phyloP scores from a whole-genome alignment of 768 basidiomycete species.

The Xerocomellus amylosporus region DNA sequence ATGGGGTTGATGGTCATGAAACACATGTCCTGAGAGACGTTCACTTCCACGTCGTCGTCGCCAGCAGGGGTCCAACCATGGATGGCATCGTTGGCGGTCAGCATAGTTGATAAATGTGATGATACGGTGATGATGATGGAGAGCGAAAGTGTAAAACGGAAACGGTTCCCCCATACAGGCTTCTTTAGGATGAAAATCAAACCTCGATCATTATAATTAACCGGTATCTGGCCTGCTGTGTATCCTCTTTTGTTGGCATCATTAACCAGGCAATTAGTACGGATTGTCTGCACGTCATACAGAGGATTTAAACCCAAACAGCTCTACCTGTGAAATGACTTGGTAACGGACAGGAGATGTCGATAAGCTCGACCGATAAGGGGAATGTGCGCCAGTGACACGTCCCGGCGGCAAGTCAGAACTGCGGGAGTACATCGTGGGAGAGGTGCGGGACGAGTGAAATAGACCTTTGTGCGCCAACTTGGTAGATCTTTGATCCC shows the following conservation, averaged over 20 bases:
- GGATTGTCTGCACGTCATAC: not conserved
- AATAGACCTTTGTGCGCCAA: not conserved
- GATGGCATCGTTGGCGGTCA: conserved; percentile 9
- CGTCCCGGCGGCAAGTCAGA: not conserved
- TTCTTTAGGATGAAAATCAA: conserved; percentile 14
- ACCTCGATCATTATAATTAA: conserved; percentile 13
- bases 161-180: conserved; percentile 2
- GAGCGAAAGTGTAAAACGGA: conserved; percentile 3
- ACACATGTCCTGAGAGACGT: conserved; percentile 18
- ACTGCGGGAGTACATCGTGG: not conserved
- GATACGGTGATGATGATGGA: not conserved
- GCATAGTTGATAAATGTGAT: conserved; percentile 5
- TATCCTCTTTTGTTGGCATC: not conserved
- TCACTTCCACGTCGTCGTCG: conserved; percentile 30
- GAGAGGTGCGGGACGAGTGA: too few species aligned
- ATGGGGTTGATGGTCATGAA: conserved; percentile 7
- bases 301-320: not conserved
- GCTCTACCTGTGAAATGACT: not conserved
- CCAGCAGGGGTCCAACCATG: conserved; percentile 30
- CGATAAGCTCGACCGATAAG: not conserved
- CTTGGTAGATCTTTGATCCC: not conserved
- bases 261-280: not conserved
- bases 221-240: not conserved
- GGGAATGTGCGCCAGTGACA: not conserved
- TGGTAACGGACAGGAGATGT: not conserved